A percentile compares a stretch with the other conserved stretches of the same genome.
Conservation (phyloP, 495 filamentous ascomycete genomes). For the Lasiosphaeria hispida region DNA sequence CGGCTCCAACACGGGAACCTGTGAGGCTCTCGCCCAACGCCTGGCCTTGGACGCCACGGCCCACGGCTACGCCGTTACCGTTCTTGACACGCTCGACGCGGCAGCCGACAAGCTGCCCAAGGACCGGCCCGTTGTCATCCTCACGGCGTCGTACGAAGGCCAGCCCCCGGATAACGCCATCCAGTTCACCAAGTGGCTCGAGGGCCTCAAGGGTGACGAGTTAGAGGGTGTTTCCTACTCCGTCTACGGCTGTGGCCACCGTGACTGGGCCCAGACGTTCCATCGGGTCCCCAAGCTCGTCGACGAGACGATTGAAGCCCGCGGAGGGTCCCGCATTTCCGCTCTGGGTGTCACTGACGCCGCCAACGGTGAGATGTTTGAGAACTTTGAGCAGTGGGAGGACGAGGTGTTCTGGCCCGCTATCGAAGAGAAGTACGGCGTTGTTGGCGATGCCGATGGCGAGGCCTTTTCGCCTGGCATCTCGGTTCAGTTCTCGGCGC, state of each 20-base stretch:
- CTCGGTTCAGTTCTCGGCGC: constrained; percentile 57
- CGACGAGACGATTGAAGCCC: constrained; percentile 48
- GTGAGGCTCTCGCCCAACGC: constrained; percentile 64
- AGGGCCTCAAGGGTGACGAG: constrained; percentile 47
- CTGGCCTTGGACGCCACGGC: constrained; percentile 56
- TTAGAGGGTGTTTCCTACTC: constrained; percentile 58
- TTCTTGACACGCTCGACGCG: constrained; percentile 58
- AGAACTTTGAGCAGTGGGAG: constrained; percentile 70
- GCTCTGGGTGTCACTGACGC: constrained; percentile 60
- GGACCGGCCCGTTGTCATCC: constrained; percentile 60
- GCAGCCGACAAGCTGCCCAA: constrained; percentile 61
- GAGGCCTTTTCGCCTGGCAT: constrained; percentile 28
- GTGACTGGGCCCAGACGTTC: constrained; percentile 71
- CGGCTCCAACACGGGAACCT: constrained; percentile 75
- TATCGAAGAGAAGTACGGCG: constrained; percentile 48
- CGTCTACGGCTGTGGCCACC: constrained; percentile 61
- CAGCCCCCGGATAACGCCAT: constrained; percentile 72
- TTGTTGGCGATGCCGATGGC: constrained; percentile 20
- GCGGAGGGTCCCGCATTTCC: constrained; percentile 50
- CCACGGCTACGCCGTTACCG: constrained; percentile 57
- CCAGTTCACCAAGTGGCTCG: constrained; percentile 66
- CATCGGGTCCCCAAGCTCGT: constrained; percentile 67
- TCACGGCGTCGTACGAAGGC: constrained; percentile 73
- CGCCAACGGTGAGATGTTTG: constrained; percentile 62
- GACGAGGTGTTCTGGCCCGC: constrained; percentile 65